These are phyloP conservation scores for Kodamaea alishanica DNA, from an alignment of 1,139 yeast genomes.

Conservation along the genomic window DNA sequence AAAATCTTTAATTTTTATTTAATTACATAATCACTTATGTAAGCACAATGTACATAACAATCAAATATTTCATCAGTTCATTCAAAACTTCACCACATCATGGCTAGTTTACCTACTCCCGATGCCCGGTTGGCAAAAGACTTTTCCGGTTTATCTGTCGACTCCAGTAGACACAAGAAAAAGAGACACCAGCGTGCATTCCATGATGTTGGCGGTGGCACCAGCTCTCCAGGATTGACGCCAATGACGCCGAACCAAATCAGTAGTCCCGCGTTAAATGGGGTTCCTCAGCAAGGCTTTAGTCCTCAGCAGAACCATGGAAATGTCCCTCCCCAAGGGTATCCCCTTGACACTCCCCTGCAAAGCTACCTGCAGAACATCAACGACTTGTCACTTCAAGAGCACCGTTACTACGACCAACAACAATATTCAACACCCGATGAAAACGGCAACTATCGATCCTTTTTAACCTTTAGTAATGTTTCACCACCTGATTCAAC, in stretches of 20 bases:
- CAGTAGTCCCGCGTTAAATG: neutral
- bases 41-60: too few relatives aligned
- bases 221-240: too few relatives aligned
- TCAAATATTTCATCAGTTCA: too few relatives aligned
- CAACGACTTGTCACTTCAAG: slow-evolving; percentile 51
- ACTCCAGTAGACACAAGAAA: slow-evolving; percentile 21
- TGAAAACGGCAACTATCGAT: slow-evolving; percentile 26
- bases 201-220: slow-evolving; percentile 19
- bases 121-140: neutral
- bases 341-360: too few relatives aligned
- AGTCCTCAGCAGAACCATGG: slow-evolving; percentile 14
- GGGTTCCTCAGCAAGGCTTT: neutral
- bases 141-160: slow-evolving; percentile 5
- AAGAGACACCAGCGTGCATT: slow-evolving; percentile 47
- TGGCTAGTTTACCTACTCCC: too few relatives aligned
- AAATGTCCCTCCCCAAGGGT: slow-evolving; percentile 46
- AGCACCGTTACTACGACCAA: slow-evolving; percentile 55
- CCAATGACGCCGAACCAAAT: too few relatives aligned
- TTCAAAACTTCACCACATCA: too few relatives aligned
- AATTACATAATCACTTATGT: too few relatives aligned
- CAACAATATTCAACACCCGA: slow-evolving; percentile 35
- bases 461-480: slow-evolving; percentile 68
- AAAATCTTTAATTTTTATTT: too few relatives aligned
- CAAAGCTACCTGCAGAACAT: too few relatives aligned
- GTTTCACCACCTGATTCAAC: slow-evolving; percentile 82